Evolutionary conservation across 192 early-diverging fungal genomes (phyloP), one percentile per base, ranked within the genome.

Genomic region (Irineochytrium annulatum): DNA sequence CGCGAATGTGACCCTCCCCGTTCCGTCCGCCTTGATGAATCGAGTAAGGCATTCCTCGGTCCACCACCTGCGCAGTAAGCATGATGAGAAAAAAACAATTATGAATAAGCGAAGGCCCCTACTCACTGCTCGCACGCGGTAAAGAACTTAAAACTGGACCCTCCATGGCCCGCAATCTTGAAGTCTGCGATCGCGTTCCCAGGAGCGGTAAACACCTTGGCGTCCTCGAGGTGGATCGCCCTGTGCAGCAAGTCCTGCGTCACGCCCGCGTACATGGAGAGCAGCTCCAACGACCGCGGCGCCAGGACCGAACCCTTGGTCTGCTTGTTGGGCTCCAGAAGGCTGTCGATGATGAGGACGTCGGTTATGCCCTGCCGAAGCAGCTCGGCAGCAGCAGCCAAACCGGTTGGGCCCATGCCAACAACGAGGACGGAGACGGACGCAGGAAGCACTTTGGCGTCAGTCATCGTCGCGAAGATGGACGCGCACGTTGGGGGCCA

Each of bases 311-410:
- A 62, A 2, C 33, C 62, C 32, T 60, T 64, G 13, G 62, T 62
- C 11, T 63, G 45, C 22, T 37, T 48, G 3, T 34, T 20, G 8
- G 5, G 55, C n/a, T 3, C 60, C 3, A 4, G 44, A 5, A 55
- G 30, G 8, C 4, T 24, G 33, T 66, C 64, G 34, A 66, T 30
- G 14, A 66, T 8, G 2, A 65, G 62, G 17, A 66, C 30, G 30
- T 63, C 16, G 17, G 33, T 1, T 17, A 66, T 43, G n/a, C 64
- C 64, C 46, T 66, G 54, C 22, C 64, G 64, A 24, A 66, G 33
- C 2, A 66, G 55, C 26, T 66, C 64, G 22, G 37, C 16, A n/a
- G 57, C 55, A 2, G 34, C 1, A 17, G 57, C 35, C 22, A 66
- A 33, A 8, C 64, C 64, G 0, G 44, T 51, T 26, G 55, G 54